Conservation (phyloP, 805 yeast genomes). For the Spathaspora boniae region DNA sequence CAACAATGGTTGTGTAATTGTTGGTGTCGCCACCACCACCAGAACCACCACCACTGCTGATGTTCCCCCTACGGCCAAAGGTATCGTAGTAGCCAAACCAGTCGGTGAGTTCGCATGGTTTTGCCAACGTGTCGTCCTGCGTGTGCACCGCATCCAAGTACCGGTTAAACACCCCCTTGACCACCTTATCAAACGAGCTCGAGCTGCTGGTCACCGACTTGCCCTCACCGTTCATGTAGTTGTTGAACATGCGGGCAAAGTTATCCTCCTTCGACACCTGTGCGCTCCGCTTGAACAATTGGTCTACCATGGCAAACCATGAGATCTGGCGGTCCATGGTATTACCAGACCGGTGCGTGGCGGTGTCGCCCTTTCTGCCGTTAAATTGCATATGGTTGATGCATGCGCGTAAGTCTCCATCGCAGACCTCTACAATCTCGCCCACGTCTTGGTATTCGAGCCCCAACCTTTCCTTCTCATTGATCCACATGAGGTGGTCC, state of each 20-base stretch:
- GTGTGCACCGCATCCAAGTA: conserved; percentile 58
- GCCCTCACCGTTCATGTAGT: conserved; percentile 40
- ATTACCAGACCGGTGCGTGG: no score
- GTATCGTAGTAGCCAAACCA: conserved; percentile 75
- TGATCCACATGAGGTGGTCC: conserved; percentile 43
- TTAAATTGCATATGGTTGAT: conserved; percentile 77
- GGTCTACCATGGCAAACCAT: conserved; percentile 66
- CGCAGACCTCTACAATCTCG: conserved; percentile 65
- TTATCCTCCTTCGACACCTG: conserved; percentile 45
- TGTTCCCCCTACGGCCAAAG: no score
- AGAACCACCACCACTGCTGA: conserved; percentile 28
- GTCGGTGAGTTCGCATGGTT: conserved; percentile 62
- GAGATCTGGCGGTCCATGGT: conserved; percentile 58
- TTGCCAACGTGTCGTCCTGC: conserved; percentile 57
- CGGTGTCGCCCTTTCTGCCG: conserved; percentile 13
- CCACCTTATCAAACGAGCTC: conserved; percentile 58
- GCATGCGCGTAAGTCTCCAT: conserved; percentile 84
- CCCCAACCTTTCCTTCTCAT: conserved; percentile 50
- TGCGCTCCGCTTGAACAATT: conserved; percentile 54
- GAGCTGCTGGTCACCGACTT: conserved; percentile 30
- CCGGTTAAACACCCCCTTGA: conserved; percentile 67
- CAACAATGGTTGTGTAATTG: conserved; percentile 54
- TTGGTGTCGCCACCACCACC: conserved; percentile 28
- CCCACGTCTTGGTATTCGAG: conserved; percentile 51
- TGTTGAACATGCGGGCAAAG: conserved; percentile 43